These are phyloP conservation scores for Sclerotinia subarctica DNA, from an alignment of 2,329 filamentous ascomycete species.

Conservation along the genomic window DNA sequence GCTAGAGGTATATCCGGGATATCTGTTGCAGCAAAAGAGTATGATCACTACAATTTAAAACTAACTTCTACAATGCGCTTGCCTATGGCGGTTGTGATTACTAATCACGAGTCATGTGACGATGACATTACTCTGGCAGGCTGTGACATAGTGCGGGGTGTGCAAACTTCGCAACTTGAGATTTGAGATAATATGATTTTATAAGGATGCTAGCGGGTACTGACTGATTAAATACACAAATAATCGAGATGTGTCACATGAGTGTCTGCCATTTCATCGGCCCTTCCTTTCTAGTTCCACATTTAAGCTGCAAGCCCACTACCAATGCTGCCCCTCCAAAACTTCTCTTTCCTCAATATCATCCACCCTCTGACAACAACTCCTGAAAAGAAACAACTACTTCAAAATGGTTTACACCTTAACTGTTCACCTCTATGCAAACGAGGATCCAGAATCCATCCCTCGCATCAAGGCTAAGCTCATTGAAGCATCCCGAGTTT, in stretches of 20 bases:
- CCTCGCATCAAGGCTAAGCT: slow-evolving; percentile 68
- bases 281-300: slow-evolving; percentile 14
- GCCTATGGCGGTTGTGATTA: too few relatives aligned
- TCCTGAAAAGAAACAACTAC: background rate
- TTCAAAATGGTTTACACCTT: slow-evolving; percentile 65
- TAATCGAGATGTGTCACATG: background rate
- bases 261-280: slow-evolving; percentile 4
- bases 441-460: slow-evolving; percentile 61
- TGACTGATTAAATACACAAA: too few relatives aligned
- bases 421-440: slow-evolving; percentile 67
- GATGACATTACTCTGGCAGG: too few relatives aligned
- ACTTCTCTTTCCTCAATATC: background rate
- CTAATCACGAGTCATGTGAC: too few relatives aligned
- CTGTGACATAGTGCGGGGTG: too few relatives aligned
- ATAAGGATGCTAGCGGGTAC: too few relatives aligned
- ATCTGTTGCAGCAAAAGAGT: too few relatives aligned
- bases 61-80: too few relatives aligned
- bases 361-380: background rate
- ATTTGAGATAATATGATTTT: too few relatives aligned
- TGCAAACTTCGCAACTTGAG: too few relatives aligned
- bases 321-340: background rate
- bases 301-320: slow-evolving; percentile 10
- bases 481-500: slow-evolving; percentile 69
- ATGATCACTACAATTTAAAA: too few relatives aligned
- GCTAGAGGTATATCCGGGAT: too few relatives aligned